Conservation (phyloP, 306 rosid genomes). For the Medicago lupulina region DNA sequence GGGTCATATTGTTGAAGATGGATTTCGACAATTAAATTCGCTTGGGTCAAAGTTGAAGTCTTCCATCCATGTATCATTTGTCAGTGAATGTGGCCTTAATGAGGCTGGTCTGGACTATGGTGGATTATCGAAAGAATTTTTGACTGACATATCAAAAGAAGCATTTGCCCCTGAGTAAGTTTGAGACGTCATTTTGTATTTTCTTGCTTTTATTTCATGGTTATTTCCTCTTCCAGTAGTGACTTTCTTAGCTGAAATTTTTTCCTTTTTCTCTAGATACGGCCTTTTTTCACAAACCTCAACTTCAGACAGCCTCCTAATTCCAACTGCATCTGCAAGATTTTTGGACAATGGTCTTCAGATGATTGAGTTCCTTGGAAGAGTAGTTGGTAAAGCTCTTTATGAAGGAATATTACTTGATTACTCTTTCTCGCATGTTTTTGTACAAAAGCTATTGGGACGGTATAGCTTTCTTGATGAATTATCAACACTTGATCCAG, state of each 20-base stretch:
- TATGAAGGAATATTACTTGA: conserved; percentile 97
- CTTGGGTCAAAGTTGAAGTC: conserved; percentile 92
- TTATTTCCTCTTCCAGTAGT: conserved; percentile 36
- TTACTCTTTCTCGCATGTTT: conserved; percentile 93
- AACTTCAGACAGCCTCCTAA: conserved; percentile 81
- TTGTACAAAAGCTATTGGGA: conserved; percentile 91
- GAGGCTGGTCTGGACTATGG: conserved; percentile 99
- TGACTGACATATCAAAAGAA: conserved; percentile 89
- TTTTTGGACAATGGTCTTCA: conserved; percentile 87
- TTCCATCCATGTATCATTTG: conserved; percentile 92
- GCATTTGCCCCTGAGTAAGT: conserved; percentile 93
- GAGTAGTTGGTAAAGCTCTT: conserved; percentile 97
- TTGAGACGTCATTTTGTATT: conserved; percentile 31
- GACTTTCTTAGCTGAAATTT: conserved; percentile 37
- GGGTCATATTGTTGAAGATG: conserved; percentile 95
- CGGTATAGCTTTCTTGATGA: conserved; percentile 97
- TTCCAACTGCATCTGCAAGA: conserved; percentile 87
- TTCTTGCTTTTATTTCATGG: conserved; percentile 38
- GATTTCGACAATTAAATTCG: conserved; percentile 81
- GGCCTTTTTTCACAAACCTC: conserved; percentile 94
- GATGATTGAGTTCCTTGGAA: conserved; percentile 98
- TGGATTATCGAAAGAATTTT: conserved; percentile 93
- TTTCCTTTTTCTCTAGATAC: conserved; percentile 59
- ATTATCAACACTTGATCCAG: conserved; percentile 94
- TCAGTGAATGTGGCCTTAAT: conserved; percentile 96